These are phyloP conservation scores for Suillus plorans DNA, from an alignment of 768 basidiomycete genomes.

Conservation along the genomic window DNA sequence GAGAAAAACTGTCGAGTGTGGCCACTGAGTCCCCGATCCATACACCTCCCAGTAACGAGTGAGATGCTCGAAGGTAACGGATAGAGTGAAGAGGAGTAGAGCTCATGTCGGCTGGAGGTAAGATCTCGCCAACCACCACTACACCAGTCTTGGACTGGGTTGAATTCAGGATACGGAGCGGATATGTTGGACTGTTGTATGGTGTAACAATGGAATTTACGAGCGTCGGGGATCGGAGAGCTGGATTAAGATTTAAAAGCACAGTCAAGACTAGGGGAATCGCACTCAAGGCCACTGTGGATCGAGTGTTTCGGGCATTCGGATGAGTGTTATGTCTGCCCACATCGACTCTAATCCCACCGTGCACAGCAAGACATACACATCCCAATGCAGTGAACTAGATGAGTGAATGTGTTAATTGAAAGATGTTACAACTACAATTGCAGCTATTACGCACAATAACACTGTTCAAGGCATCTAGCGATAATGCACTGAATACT, in stretches of 20 bases:
- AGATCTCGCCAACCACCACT: conserved; percentile 77
- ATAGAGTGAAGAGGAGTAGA: conserved; percentile 43
- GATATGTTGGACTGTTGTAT: conserved; percentile 51
- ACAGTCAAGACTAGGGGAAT: conserved; percentile 32
- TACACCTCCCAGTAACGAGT: conserved; percentile 69
- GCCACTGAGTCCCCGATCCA: conserved; percentile 66
- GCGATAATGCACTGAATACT: conserved; percentile 14
- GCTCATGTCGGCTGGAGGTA: conserved; percentile 38
- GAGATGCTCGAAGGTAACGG: conserved; percentile 62
- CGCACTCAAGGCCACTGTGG: neutral
- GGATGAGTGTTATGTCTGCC: neutral
- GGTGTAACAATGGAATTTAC: conserved; percentile 50
- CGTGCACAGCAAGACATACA: conserved; percentile 15
- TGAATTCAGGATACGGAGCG: conserved; percentile 67
- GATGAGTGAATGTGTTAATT: neutral
- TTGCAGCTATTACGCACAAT: conserved; percentile 17
- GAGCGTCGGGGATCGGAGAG: conserved; percentile 55
- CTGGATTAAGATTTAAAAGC: conserved; percentile 37
- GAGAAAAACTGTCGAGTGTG: conserved; percentile 40
- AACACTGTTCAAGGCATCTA: conserved; percentile 21
- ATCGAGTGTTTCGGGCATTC: neutral
- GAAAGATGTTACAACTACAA: neutral
- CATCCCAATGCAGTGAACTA: conserved; percentile 28
- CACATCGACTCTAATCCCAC: conserved; percentile 1
- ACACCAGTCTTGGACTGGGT: conserved; percentile 75